Evolutionary conservation across 345 rosid species (phyloP), one percentile per base, ranked within the genome.

Genomic region (Salix koriyanagi): DNA sequence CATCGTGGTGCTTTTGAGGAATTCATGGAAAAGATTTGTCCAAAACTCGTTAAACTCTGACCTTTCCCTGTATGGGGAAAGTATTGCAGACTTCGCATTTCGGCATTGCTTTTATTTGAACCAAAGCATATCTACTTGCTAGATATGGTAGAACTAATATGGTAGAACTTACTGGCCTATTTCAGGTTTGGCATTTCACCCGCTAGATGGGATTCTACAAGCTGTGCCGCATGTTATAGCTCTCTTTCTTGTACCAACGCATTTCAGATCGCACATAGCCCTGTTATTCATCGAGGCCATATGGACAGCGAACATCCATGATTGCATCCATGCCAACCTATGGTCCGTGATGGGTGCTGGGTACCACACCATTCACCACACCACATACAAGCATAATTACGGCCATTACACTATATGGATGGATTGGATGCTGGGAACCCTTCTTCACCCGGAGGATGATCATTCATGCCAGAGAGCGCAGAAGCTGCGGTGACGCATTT

Each of bases 261-360:
- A 95, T 86, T 93, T 89, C 76, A 86, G 86, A 46, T 80, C 96
- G 1, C 98, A 95, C 76, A 34, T 95, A 39, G 92, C 74, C 50
- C 93, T 95, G 72, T 70, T 93, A 67, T 93, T 93, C 81, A 54
- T 93, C 0, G 99, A 95, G 83, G 94, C 87, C 11, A 70, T 93
- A 83, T 96, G 99, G 99, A 92, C 97, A 0, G 90, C 98, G 0
- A 96, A 93, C 81, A 92, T 96, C 64, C 99, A 96, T 50, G 99
- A 96, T 69, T 93, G 98, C 83, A 96, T 96, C 82, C 91, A 96
- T 26, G 87, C 80, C 64, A 90, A 90, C 61, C 37, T 90, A 2
- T 93, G 99, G 99, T 96, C 99, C 2, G 84, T 92, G 26, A 93
- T 96, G 99, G 99, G 99, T 25, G 97, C 99, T 54, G 99, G 98